Percentiles rank a stretch among this genome's conserved stretches.
Evolutionary conservation across 2,329 filamentous ascomycete genomes (phyloP).

Genomic region (Phialophora tarda): DNA sequence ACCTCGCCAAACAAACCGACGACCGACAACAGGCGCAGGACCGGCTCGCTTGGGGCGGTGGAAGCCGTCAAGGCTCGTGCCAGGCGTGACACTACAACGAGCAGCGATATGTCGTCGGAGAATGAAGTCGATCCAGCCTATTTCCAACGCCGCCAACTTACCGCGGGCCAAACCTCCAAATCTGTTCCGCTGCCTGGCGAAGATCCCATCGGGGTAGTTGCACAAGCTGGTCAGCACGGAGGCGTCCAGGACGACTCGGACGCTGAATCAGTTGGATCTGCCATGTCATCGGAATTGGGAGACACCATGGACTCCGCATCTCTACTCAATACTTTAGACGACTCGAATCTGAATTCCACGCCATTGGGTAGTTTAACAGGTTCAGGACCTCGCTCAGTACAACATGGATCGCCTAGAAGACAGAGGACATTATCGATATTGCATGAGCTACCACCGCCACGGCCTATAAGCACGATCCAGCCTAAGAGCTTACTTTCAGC

Average conservation of each 20-base stretch:
- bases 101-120: slow-evolving; percentile 70
- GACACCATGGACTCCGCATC: slow-evolving; percentile 62
- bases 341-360: slow-evolving; percentile 50
- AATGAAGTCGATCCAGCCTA: slow-evolving; percentile 62
- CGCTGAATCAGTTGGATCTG: slow-evolving; percentile 55
- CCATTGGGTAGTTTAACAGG: slow-evolving; percentile 48
- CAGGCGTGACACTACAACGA: slow-evolving; percentile 67
- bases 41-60: slow-evolving; percentile 62
- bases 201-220: neutral
- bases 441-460: slow-evolving; percentile 64
- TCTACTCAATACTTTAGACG: slow-evolving; percentile 58
- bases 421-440: slow-evolving; percentile 53
- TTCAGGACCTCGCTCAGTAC: slow-evolving; percentile 35
- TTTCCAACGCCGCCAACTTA: slow-evolving; percentile 60
- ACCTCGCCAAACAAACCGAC: slow-evolving; percentile 62
- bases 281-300: slow-evolving; percentile 61
- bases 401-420: slow-evolving; percentile 60
- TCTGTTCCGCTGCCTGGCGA: slow-evolving; percentile 36
- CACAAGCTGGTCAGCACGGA: slow-evolving; percentile 26
- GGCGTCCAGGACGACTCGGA: slow-evolving; percentile 54
- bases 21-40: slow-evolving; percentile 55
- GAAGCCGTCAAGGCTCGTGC: slow-evolving; percentile 60
- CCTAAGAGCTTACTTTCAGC: slow-evolving; percentile 64
- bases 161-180: slow-evolving; percentile 48
- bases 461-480: slow-evolving; percentile 65